Evolutionary conservation across 2,329 filamentous ascomycete species (phyloP), one percentile per base, ranked within the genome.

Genomic region (Stachybotrys elegans): DNA sequence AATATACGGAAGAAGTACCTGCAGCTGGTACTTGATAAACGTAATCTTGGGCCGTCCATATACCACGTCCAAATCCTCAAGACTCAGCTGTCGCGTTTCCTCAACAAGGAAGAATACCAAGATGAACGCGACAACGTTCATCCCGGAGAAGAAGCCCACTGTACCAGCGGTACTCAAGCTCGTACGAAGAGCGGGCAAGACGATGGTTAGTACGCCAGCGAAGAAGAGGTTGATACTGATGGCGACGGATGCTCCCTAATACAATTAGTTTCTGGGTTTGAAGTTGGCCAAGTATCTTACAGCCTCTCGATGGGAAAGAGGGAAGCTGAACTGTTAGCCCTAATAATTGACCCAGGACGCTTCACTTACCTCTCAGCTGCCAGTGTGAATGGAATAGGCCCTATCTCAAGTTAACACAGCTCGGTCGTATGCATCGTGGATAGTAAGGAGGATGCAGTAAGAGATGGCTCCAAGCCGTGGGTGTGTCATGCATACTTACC

Each of bases 171-270:
- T 60, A 4, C 52, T 55, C 19, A 53, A 46, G 0, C 39, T 46
- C 2, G 44, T 45, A 14, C 59, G 52, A 13, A 63, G 54, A 29
- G 6, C 32, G 1, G 65, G 69, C 21, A 64, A 73, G 14, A 67
- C 62, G 11, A 75, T 60, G 12, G 70, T 67, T 1, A 76, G 51
- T 0, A 75, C 53, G 1, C 71, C 71, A 0, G 69, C 71, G 44
- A 75, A 73, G 22, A 69, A 58, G 3, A 75, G 60, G 48, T 76
- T 75, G 20, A 69, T 66, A 3, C 66, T 63, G 17, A 76, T 71
- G 3, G 71, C 70, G 22, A 72, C 69, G 0, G 73, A 68, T 21
- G 69, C 67, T 1, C 73, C 73, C 61, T 62, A 53, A 2, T 17
- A 8, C 12, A 7, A 6, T n/a, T 25, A 48, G 51, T 45, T n/a